Evolutionary conservation across 106 monocot genomes (phyloP).

Genomic region (Apostasia ramifera): DNA sequence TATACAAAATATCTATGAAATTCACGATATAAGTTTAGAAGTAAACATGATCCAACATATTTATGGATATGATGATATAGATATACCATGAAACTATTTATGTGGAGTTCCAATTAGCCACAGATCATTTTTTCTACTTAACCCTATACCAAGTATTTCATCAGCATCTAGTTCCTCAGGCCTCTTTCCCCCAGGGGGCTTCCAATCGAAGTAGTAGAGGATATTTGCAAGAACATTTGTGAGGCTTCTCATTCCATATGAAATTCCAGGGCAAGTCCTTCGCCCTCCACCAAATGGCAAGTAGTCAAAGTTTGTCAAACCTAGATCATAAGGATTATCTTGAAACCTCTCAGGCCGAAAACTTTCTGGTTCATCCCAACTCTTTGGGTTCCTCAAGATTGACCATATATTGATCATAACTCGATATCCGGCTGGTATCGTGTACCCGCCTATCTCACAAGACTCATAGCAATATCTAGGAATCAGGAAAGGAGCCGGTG

Average conservation of each 20-base stretch:
- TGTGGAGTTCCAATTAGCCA: not conserved
- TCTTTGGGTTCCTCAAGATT: conserved; percentile 9
- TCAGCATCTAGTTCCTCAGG: conserved; percentile 9
- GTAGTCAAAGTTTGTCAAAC: not conserved
- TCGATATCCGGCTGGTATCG: not conserved
- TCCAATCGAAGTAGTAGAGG: conserved; percentile 11
- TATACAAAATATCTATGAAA: too few species aligned
- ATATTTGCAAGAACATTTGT: not conserved
- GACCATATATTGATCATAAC: conserved; percentile 14
- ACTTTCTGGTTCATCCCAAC: conserved; percentile 11
- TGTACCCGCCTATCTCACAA: conserved; percentile 3
- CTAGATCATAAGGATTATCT: not conserved
- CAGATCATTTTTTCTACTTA: not conserved
- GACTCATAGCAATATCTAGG: conserved; percentile 4
- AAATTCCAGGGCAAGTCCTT: conserved; percentile 7
- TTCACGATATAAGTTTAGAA: too few species aligned
- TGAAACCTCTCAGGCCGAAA: conserved; percentile 13
- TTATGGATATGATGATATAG: too few species aligned
- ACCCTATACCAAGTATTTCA: not conserved
- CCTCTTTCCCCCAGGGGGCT: conserved; percentile 7
- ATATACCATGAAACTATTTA: too few species aligned
- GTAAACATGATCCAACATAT: too few species aligned
- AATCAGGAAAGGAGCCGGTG: conserved; percentile 1
- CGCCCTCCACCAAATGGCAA: conserved; percentile 8
- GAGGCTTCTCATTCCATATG: not conserved